Evolutionary conservation across 345 rosid species (phyloP), one percentile per base, ranked within the genome.

Genomic region (Gynandropsis gynandra): DNA sequence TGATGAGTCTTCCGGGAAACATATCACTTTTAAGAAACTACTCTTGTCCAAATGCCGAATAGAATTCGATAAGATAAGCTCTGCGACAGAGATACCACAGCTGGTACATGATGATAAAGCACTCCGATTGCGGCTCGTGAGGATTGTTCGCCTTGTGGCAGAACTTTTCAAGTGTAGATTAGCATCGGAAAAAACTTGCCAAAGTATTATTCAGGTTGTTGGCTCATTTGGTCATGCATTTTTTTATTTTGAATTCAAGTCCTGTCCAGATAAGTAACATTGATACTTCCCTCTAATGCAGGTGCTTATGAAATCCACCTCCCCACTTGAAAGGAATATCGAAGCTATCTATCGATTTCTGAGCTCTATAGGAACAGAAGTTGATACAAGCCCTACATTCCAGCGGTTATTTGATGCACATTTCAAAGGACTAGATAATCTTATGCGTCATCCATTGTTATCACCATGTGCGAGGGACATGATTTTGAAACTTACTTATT

Each of bases 301-400:
- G 69, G 58, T 57, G 54, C 69, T 64, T 47, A 64, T 43, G 69
- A 10, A 57, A 9, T 63, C 58, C 1, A 50, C 45, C 63, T 4
- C 15, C 11, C 63, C 69, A 64, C 63, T 52, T 51, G 48, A 51
- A 42, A 57, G 58, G 54, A 50, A 51, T 1, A 37, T 16, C 0
- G 63, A 50, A 18, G 63, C 63, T 0, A 64, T 64, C 42, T 8
- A 57, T 8, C 4, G 8, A 1, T 64, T 64, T 37, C 52, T 57
- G 7, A 27, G 27, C 42, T 57, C 31, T 42, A 11, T 50, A 37
- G 47, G 58, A 1, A 33, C 42, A 37, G 47, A 56, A 31, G 4
- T 27, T 13, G 42, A 50, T 5, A 24, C 29, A 2, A 24, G 29
- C 29, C 5, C 29, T 24, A 24, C 29, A 24, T 24, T 24, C 29